phyloP scores from a whole-genome alignment of 305 asterid genomes.

The Andrographis paniculata region DNA sequence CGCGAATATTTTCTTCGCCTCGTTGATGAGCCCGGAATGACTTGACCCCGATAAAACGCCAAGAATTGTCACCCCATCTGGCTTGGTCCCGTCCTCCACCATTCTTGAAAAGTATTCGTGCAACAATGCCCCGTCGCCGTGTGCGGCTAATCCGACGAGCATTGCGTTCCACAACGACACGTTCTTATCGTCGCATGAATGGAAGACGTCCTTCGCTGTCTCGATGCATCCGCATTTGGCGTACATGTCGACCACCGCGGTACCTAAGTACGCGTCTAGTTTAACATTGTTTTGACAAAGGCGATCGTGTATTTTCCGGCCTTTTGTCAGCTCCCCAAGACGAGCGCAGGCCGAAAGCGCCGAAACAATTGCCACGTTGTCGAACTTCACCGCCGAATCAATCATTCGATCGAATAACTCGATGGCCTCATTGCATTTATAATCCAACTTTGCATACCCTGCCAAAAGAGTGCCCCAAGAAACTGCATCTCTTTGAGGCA shows the following conservation, averaged over 20 bases:
- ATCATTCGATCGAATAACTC: constrained; percentile 51
- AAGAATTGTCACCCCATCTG: constrained; percentile 69
- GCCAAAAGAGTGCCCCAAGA: constrained; percentile 70
- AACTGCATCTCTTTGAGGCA: constrained; percentile 48
- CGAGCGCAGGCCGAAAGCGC: constrained; percentile 75
- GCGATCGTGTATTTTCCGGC: constrained; percentile 37
- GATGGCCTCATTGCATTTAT: constrained; percentile 40
- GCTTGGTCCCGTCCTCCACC: constrained; percentile 37
- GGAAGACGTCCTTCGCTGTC: constrained; percentile 47
- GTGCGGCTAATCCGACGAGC: constrained; percentile 19
- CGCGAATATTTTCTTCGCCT: constrained; percentile 41
- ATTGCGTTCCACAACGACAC: constrained; percentile 74
- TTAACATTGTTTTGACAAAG: constrained; percentile 22
- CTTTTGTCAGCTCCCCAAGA: constrained; percentile 53
- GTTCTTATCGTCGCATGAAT: constrained; percentile 27
- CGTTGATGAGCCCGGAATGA: constrained; percentile 55
- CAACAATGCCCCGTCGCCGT: constrained; percentile 21
- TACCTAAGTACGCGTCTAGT: constrained; percentile 45
- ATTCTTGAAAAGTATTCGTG: constrained; percentile 49
- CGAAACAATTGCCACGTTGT: constrained; percentile 52
- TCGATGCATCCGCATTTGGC: constrained; percentile 73
- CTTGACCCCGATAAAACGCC: constrained; percentile 69
- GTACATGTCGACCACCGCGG: constrained; percentile 72
- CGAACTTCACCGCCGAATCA: constrained; percentile 24
- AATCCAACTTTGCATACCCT: constrained; percentile 52